Conservation (phyloP, 148 eudicot species). For the Rhododendron mucronatum region DNA sequence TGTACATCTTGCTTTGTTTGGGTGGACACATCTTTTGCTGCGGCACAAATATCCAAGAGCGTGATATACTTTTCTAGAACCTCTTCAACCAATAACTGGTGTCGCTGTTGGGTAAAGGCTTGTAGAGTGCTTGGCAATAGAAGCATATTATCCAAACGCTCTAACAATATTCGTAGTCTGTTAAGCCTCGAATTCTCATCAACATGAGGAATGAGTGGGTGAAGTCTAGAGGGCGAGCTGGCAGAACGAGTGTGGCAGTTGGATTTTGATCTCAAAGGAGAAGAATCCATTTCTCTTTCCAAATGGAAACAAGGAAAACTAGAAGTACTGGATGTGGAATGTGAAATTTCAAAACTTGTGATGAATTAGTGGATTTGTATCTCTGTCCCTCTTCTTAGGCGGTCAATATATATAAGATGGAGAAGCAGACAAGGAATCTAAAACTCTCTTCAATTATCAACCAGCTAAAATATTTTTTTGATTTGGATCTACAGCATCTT, state of each 20-base stretch:
- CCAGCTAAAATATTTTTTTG: neutral
- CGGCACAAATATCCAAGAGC: conserved; percentile 45
- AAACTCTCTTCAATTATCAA: too few relatives aligned
- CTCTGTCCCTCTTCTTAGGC: neutral
- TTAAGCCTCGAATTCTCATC: conserved; percentile 13
- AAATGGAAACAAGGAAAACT: neutral
- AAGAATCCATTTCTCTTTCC: neutral
- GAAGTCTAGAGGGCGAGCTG: conserved; percentile 20
- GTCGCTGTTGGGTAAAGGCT: neutral
- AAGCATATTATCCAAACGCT: conserved; percentile 9
- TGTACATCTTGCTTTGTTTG: conserved; percentile 19
- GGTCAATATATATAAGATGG: neutral
- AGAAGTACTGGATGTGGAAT: neutral
- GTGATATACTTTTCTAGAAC: conserved; percentile 33
- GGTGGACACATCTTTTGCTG: conserved; percentile 30
- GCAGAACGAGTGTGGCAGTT: conserved; percentile 19
- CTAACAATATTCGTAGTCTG: neutral
- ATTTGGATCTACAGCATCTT: neutral
- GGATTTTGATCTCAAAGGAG: conserved; percentile 4
- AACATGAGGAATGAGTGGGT: conserved; percentile 16
- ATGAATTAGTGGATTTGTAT: neutral
- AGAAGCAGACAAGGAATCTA: neutral
- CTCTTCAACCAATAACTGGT: conserved; percentile 4
- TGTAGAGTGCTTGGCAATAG: conserved; percentile 15
- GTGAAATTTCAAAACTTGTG: neutral